Conservation (phyloP, 768 basidiomycete species). For the Chalciporus chontae region DNA sequence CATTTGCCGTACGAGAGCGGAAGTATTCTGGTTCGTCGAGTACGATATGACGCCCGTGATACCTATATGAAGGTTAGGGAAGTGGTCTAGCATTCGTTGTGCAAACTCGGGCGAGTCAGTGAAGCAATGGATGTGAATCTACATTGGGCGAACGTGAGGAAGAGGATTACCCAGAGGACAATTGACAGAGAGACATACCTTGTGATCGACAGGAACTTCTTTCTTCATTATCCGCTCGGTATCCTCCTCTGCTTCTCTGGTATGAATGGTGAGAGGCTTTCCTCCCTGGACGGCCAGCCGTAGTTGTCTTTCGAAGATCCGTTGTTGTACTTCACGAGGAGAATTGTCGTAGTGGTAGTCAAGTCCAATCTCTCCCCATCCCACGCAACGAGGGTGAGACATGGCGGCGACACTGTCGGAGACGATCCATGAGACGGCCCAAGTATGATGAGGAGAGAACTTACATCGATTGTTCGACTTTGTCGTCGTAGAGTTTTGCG, state of each 20-base stretch:
- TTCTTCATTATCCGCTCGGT: conserved; percentile 74
- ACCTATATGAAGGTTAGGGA: conserved; percentile 80
- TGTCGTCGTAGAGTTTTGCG: conserved; percentile 63
- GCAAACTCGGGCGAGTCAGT: conserved; percentile 80
- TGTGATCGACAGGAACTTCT: conserved; percentile 70
- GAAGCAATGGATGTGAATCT: conserved; percentile 89
- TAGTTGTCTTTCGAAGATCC: conserved; percentile 67
- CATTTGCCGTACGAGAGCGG: conserved; percentile 60
- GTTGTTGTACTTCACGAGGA: conserved; percentile 63
- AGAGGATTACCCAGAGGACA: background rate
- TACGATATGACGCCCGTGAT: conserved; percentile 87
- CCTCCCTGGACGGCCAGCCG: conserved; percentile 59
- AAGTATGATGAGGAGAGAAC: conserved; percentile 17
- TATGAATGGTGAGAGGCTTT: conserved; percentile 84
- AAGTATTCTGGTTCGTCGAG: conserved; percentile 68
- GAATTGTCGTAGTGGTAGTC: conserved; percentile 85
- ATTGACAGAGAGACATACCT: conserved; percentile 34
- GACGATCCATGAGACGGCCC: background rate
- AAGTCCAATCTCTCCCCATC: conserved; percentile 86
- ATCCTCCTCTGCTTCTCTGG: conserved; percentile 81
- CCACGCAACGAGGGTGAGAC: conserved; percentile 77
- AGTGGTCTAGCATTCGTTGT: conserved; percentile 64
- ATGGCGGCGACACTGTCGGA: conserved; percentile 65
- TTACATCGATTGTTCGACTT: conserved; percentile 66
- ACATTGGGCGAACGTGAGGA: background rate